Evolutionary conservation across 805 yeast species (phyloP), one percentile per base, ranked within the genome.

Genomic region (Candida dajiaensis): DNA sequence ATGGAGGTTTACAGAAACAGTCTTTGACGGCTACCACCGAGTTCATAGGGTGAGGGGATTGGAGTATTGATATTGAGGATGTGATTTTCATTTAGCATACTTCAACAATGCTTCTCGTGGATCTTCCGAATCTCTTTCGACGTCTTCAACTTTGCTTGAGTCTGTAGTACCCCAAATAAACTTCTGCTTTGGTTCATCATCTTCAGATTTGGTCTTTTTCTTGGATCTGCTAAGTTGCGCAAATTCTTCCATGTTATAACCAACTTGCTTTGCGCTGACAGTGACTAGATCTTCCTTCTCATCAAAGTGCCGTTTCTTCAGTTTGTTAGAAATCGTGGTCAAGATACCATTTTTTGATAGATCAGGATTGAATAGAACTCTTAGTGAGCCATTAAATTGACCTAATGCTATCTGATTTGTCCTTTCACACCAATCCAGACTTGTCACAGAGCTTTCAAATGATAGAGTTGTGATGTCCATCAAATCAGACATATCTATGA

Each of bases 321-420:
- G 50, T 26, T 51, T 51, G 37, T 57, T 59, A n/a, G 38, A 23
- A 15, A 58, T 44, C 7, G 53, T 42, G 2, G 40, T 46, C 37
- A 55, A 44, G 5, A 53, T 47, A 1, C 65, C 65, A 22, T 50
- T 46, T 7, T 41, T 44, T 4, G 66, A 60, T 1, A 40, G 3
- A 1, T 36, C 37, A 2, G 55, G 58, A 29, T 53, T 35, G 26
- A 61, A 63, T n/a, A 59, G 38, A 1, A 56, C 40, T 1, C 39
- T 37, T 1, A 56, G 16, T 1, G 25, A 6, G 1, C 63, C 63
- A 10, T 44, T 31, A 0, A 35, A 11, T 4, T 47, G 49, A 3
- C 62, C 64, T 6, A 58, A 41, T n/a, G 54, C 47, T 11, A 61
- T 55, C 26, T 62, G 64, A 38, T 62, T 54, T 4, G 41, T 54